Base-by-base conservation (phyloP, 1,284 basidiomycete genomes). In the Ustilago xerochloae region DNA sequence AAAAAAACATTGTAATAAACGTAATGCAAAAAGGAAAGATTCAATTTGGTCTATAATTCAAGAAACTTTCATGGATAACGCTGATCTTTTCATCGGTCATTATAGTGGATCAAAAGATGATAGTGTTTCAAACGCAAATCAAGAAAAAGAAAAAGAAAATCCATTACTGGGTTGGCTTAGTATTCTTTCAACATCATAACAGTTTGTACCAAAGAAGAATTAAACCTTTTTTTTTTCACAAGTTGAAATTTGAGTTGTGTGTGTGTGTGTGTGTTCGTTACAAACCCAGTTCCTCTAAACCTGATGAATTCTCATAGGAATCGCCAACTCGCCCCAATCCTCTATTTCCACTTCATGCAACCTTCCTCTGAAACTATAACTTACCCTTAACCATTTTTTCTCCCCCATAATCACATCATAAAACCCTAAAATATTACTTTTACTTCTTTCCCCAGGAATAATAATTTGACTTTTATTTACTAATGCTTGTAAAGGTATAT, bases 401-500 rank as follows among this genome's bases (percentile, higher is more conserved):
- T 88, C 87, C 36, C 88, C 89, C 35, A 90, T 89, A n/a, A 88
- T 89, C 63, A 89, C 91, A 85, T 93, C 91, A 79, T 88, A 89
- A 86, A 93, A 92, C 24, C 91, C 91, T 79, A 91, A 89, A 63
- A 93, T 86, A 36, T 88, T 88, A 58, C 89, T 85, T 90, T 89
- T 89, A 16, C 85, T 84, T 72, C 91, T 86, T 48, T 90, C 90
- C 50, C 90, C 90, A 16, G 93, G 90, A 67, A 97, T 90, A 80
- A 90, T 89, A 49, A 97, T 83, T 81, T 93, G 91, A 48, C 91
- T 90, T 71, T 91, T 88, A 71, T 89, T 88, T 46, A 95, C 91
- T 16, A 96, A 87, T 24, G 92, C 90, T 86, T 95, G 93, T 28
- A 96, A 81, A 4, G 94, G 89, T 30, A 92, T 86, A 18, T 90